phyloP scores from a whole-genome alignment of 495 filamentous ascomycete genomes.

The Hypoxylon perforatum region DNA sequence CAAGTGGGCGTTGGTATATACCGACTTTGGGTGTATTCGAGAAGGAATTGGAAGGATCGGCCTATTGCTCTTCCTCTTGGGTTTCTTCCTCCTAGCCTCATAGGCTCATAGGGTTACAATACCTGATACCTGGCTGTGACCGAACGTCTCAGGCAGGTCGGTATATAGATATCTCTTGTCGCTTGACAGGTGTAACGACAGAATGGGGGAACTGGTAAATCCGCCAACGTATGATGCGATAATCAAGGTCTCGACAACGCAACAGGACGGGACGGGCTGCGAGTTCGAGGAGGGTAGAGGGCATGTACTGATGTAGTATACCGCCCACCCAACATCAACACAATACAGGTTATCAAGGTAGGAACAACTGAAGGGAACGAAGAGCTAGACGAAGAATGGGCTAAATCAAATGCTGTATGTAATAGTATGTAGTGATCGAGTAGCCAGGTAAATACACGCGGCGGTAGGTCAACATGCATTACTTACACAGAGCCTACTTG shows the following conservation, averaged over 20 bases:
- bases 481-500: background rate
- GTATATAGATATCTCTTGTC: conserved; percentile 23
- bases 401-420: conserved; percentile 13
- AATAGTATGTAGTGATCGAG: conserved; percentile 28
- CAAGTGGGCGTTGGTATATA: background rate
- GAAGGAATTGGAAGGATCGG: conserved; percentile 26
- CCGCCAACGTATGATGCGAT: conserved; percentile 27
- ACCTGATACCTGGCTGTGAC: conserved; percentile 23
- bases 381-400: conserved; percentile 7
- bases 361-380: conserved; percentile 11
- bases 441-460: conserved; percentile 12
- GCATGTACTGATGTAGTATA: background rate
- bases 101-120: conserved; percentile 20
- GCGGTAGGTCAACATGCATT: conserved; percentile 13
- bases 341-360: background rate
- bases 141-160: conserved; percentile 4
- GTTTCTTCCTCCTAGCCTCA: background rate
- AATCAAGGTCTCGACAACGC: conserved; percentile 20
- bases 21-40: conserved; percentile 28
- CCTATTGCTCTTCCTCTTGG: background rate
- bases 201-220: conserved; percentile 27
- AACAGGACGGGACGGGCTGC: conserved; percentile 24
- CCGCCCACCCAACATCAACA: background rate
- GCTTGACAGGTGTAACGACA: conserved; percentile 33
- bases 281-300: conserved; percentile 13